These are phyloP conservation scores for Penicillium steckii DNA, from an alignment of 495 filamentous ascomycete genomes.

Conservation along the genomic window DNA sequence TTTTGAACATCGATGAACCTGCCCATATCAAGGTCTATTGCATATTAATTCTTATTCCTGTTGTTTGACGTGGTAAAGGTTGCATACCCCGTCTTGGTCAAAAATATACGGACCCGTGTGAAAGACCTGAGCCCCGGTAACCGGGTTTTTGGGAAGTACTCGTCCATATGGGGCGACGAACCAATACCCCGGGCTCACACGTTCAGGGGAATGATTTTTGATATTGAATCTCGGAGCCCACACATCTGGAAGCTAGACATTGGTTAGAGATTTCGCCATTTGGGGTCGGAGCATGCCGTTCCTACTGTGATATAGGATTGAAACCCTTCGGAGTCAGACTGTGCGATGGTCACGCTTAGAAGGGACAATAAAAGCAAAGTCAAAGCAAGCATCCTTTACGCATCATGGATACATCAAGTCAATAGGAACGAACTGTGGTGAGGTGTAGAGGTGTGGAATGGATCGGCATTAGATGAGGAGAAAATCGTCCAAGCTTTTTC, in stretches of 20 bases:
- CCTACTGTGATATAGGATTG: background rate
- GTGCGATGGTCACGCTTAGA: background rate
- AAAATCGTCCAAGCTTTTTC: too few relatives aligned
- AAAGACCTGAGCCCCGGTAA: slow-evolving; percentile 13
- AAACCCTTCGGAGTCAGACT: background rate
- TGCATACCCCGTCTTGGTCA: slow-evolving; percentile 13
- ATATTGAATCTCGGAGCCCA: slow-evolving; percentile 26
- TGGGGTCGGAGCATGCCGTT: background rate
- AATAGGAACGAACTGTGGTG: too few relatives aligned
- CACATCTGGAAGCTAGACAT: slow-evolving; percentile 22
- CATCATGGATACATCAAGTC: background rate
- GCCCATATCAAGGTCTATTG: slow-evolving; percentile 11
- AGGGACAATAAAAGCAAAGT: background rate
- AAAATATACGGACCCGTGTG: slow-evolving; percentile 14
- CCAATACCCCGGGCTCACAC: slow-evolving; percentile 24
- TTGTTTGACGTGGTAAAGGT: too few relatives aligned
- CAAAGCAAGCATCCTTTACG: background rate
- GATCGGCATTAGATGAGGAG: background rate
- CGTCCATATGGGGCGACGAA: slow-evolving; percentile 25
- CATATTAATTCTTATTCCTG: background rate
- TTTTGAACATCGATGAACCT: background rate
- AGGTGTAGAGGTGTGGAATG: background rate
- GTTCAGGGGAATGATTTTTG: slow-evolving; percentile 16
- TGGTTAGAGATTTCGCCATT: background rate
- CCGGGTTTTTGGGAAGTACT: slow-evolving; percentile 21